These are phyloP conservation scores for Boletus huronensis DNA, from an alignment of 768 basidiomycete genomes.

Conservation along the genomic window DNA sequence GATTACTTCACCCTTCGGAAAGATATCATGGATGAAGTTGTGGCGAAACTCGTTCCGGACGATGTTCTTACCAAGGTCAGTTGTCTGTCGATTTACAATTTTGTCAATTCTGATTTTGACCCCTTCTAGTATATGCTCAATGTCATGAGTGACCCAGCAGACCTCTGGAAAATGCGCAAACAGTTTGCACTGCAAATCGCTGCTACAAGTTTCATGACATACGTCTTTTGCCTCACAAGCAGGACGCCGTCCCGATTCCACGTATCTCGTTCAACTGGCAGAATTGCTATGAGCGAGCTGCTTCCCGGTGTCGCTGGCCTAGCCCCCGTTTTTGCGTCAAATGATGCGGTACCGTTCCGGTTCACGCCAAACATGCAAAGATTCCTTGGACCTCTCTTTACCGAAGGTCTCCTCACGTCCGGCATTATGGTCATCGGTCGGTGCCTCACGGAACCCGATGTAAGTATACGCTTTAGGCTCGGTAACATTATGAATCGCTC, in stretches of 20 bases:
- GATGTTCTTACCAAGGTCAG: slow-evolving; percentile 77
- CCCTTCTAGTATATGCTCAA: slow-evolving; percentile 78
- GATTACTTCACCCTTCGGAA: slow-evolving; percentile 73
- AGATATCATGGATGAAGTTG: slow-evolving; percentile 86
- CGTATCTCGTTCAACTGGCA: slow-evolving; percentile 83
- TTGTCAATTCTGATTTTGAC: not conserved
- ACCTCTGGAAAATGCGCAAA: slow-evolving; percentile 96
- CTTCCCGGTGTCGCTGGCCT: slow-evolving; percentile 59
- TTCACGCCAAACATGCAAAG: slow-evolving; percentile 95
- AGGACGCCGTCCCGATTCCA: slow-evolving; percentile 84
- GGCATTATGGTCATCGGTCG: slow-evolving; percentile 90
- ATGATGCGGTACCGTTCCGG: slow-evolving; percentile 93
- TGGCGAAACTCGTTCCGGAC: slow-evolving; percentile 85
- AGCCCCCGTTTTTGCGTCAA: slow-evolving; percentile 67
- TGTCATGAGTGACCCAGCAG: slow-evolving; percentile 77
- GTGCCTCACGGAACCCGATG: slow-evolving; percentile 89
- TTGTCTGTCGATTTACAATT: not conserved
- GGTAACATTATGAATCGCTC: not conserved
- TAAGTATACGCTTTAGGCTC: slow-evolving; percentile 30
- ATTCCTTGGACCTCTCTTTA: slow-evolving; percentile 84
- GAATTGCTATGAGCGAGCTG: slow-evolving; percentile 90
- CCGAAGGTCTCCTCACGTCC: slow-evolving; percentile 84
- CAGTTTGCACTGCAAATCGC: slow-evolving; percentile 92
- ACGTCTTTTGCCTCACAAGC: slow-evolving; percentile 77
- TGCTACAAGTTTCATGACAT: slow-evolving; percentile 88